Percentiles rank a stretch among this genome's conserved stretches.
Conservation (phyloP, 1,284 basidiomycete genomes). For the Ustilago crameri region DNA sequence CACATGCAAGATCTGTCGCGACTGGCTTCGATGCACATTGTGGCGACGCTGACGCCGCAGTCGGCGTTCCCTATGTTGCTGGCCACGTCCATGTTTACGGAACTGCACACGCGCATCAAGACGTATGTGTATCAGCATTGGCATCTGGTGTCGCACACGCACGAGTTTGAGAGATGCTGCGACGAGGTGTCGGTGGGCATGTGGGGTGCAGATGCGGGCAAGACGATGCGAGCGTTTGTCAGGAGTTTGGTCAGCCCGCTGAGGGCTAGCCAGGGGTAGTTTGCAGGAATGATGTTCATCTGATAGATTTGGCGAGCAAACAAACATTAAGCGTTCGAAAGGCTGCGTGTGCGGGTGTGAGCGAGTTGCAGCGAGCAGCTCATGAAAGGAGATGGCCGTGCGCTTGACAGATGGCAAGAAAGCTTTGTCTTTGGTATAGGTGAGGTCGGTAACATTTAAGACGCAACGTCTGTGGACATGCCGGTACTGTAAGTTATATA, state of each 20-base stretch:
- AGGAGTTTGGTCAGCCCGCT: constrained; percentile 37
- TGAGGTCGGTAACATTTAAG: no score
- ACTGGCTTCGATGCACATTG: constrained; percentile 79
- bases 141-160: constrained; percentile 50
- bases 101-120: constrained; percentile 59
- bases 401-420: no score
- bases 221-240: constrained; percentile 50
- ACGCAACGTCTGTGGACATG: no score
- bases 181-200: constrained; percentile 62
- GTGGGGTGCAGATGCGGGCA: constrained; percentile 54
- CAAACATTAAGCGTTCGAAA: no score
- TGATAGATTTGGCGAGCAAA: no score
- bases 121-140: constrained; percentile 62
- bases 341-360: not conserved
- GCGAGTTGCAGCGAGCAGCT: no score
- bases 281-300: not conserved
- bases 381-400: no score
- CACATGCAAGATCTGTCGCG: constrained; percentile 75
- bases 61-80: constrained; percentile 79
- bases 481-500: no score
- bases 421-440: no score
- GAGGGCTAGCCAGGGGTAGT: constrained; percentile 10
- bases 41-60: constrained; percentile 78
- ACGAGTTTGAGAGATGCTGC: constrained; percentile 64
- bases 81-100: constrained; percentile 67